These are phyloP conservation scores for Rhynchosporium agropyri DNA, from an alignment of 2,329 filamentous ascomycete genomes.

Conservation along the genomic window DNA sequence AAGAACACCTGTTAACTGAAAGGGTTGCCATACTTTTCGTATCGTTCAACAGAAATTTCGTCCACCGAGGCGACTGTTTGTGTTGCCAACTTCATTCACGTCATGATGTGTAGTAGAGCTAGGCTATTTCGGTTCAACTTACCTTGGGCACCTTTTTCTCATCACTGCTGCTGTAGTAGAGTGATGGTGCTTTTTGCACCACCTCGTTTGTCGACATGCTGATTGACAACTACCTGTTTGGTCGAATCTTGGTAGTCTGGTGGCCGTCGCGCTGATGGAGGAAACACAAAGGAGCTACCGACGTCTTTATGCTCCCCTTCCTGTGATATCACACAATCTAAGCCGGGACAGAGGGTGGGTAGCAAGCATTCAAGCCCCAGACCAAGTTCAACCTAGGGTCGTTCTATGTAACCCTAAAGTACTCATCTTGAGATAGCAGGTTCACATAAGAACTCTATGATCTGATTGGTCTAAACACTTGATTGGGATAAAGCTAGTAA, in stretches of 20 bases:
- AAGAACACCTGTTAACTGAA: background rate
- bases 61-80: conserved; percentile 9
- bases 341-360: background rate
- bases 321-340: background rate
- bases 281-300: background rate
- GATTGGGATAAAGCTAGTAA: too few relatives aligned
- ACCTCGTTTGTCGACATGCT: background rate
- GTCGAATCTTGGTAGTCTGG: background rate
- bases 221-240: background rate
- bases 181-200: background rate
- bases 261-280: background rate
- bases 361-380: background rate
- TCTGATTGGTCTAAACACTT: too few relatives aligned
- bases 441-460: too few relatives aligned
- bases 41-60: conserved; percentile 9
- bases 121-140: background rate
- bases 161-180: background rate
- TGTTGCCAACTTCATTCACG: background rate
- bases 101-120: background rate
- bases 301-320: background rate
- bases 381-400: background rate
- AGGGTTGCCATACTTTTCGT: conserved; percentile 6
- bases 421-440: too few relatives aligned
- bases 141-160: background rate
- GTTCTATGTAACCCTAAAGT: background rate